Evolutionary conservation across 139 green algal species (phyloP).

Genomic region (Chlorella sp.): DNA sequence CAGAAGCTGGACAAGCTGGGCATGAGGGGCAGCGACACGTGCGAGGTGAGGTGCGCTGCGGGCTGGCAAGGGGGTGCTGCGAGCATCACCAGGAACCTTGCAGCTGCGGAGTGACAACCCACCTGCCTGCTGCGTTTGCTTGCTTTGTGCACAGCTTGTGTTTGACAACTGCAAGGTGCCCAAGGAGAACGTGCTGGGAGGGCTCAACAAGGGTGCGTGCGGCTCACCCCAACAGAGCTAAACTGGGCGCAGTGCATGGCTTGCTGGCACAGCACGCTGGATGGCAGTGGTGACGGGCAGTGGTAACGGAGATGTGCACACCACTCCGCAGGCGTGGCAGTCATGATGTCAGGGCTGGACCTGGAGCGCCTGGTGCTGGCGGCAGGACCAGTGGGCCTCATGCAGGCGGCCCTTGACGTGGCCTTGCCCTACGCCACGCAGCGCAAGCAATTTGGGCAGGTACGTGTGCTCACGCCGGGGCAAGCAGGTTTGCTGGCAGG

Average conservation of each 20-base stretch:
- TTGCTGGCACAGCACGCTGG: too few species aligned
- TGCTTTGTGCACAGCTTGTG: conserved; percentile 66
- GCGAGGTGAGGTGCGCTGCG: conserved; percentile 65
- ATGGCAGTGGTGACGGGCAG: too few species aligned
- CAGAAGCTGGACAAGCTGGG: too few species aligned
- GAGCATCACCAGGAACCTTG: too few species aligned
- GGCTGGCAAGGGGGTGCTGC: too few species aligned
- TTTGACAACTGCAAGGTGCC: conserved; percentile 83
- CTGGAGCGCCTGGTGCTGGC: conserved; percentile 88
- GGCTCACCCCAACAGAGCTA: too few species aligned
- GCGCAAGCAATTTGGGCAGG: conserved; percentile 80
- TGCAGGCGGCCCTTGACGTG: conserved; percentile 61
- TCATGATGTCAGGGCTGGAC: conserved; percentile 72
- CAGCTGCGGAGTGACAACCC: too few species aligned
- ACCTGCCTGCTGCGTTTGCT: too few species aligned
- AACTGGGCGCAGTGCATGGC: too few species aligned
- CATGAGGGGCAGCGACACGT: conserved; percentile 84
- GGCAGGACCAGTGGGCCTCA: conserved; percentile 50
- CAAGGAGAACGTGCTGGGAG: conserved; percentile 79
- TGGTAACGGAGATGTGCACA: too few species aligned
- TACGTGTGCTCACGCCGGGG: too few species aligned
- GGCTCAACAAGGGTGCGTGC: conserved; percentile 72
- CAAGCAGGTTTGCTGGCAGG: too few species aligned
- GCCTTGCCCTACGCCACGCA: conserved; percentile 78
- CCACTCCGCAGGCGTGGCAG: conserved; percentile 84